Conservation (phyloP, 768 basidiomycete species). For the Botryobasidium botryosum region DNA sequence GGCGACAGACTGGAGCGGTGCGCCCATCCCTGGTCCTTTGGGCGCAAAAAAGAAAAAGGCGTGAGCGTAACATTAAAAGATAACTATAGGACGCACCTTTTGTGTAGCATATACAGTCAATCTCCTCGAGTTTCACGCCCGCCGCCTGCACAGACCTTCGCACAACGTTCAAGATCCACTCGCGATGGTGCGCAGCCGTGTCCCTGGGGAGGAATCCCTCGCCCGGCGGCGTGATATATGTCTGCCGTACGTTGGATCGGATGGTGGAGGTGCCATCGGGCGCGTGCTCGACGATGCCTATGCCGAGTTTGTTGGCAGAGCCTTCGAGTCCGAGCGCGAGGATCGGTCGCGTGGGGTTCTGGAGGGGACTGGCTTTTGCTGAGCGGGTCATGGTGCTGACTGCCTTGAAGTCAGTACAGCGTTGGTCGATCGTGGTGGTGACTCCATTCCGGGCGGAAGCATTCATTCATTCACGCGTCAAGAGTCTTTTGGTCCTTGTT, state of each 20-base stretch:
- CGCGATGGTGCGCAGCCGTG: conserved; percentile 87
- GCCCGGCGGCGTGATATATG: conserved; percentile 97
- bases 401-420: too few species aligned
- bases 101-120: conserved; percentile 94
- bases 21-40: conserved; percentile 97
- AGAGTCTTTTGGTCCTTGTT: too few species aligned
- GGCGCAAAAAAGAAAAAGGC: not conserved
- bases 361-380: conserved; percentile 9
- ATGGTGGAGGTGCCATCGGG: conserved; percentile 57
- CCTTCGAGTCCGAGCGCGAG: conserved; percentile 95
- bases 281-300: conserved; percentile 75
- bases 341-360: conserved; percentile 13
- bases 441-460: too few species aligned
- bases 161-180: conserved; percentile 78
- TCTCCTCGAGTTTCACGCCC: conserved; percentile 47
- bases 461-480: too few species aligned
- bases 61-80: not conserved
- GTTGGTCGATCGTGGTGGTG: too few species aligned
- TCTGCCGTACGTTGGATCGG: conserved; percentile 86
- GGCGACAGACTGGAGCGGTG: conserved; percentile 87
- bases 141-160: conserved; percentile 57
- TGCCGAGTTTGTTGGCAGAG: conserved; percentile 94
- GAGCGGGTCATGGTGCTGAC: too few species aligned
- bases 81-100: too few species aligned
- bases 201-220: conserved; percentile 95